Base-by-base conservation (phyloP, 345 rosid species). In the Mallotus nudiflorus region DNA sequence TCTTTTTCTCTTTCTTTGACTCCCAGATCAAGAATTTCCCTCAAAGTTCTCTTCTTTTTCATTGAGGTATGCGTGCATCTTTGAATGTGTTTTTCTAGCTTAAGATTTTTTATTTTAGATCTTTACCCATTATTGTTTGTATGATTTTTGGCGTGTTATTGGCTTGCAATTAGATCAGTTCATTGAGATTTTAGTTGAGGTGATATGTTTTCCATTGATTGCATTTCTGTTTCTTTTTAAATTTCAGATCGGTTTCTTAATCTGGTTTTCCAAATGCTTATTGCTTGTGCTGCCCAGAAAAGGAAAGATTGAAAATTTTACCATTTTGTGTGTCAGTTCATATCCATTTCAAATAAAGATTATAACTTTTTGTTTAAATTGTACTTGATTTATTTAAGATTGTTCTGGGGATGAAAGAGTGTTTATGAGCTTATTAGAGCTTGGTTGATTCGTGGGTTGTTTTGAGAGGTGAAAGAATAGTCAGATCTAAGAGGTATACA, bases 401-500 rank as follows among this genome's bases (percentile, higher is more conserved):
- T 44, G 46, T 66, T 40, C 12, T 0, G 53, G 24, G 6, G 49
- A 14, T 46, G n/a, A 57, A 46, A 9, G 12, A 19, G 27, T 19
- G 42, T 56, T 42, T 14, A 40, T 28, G 33, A 45, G 58, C 33
- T 73, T 45, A 66, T 58, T 40, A 46, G 59, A 52, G 42, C 13
- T 72, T 58, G 9, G 18, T 73, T 18, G 42, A 73, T 28, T 40
- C 9, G 7, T 33, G 33, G 73, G 66, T 70, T 12, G 12, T 56
- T 15, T 22, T 19, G 45, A 44, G 58, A 39, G 29, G 49, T 73
- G 35, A 35, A 10, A 0, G 33, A 19, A 25, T 35, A 33, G 65
- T 57, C 33, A 57, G 70, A 65, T 75, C 74, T 28, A 63, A 74
- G 60, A 46, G 67, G 28, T 49, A 42, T 29, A 62, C 25, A 31